phyloP scores from a whole-genome alignment of 495 filamentous ascomycete species.

The Xanthoparmelia taractica region DNA sequence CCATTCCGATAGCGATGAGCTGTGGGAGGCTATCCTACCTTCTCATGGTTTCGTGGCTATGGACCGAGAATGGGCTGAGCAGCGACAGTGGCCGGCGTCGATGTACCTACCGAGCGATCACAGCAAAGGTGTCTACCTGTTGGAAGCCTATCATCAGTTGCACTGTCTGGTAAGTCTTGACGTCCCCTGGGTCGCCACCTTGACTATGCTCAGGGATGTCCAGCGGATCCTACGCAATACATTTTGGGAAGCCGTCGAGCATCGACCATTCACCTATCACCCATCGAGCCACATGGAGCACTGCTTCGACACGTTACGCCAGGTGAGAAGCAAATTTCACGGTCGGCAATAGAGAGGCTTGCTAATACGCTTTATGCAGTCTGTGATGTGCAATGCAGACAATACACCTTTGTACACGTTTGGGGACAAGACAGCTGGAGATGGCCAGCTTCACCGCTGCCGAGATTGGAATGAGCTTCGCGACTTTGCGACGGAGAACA shows the following conservation, averaged over 20 bases:
- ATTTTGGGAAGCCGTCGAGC: constrained; percentile 18
- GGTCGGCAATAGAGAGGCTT: not conserved
- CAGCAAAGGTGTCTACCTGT: constrained; percentile 21
- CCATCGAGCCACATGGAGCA: constrained; percentile 14
- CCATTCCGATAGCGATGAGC: constrained; percentile 14
- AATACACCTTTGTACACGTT: constrained; percentile 23
- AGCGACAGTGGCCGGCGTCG: constrained; percentile 12
- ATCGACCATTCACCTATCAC: not conserved
- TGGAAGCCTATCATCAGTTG: constrained; percentile 28
- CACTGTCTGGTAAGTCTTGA: constrained; percentile 22
- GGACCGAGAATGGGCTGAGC: constrained; percentile 19
- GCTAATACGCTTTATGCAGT: constrained; percentile 10
- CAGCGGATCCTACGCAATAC: constrained; percentile 20
- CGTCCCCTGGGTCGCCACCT: not conserved
- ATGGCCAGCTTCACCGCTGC: constrained; percentile 19
- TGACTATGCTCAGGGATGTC: not conserved
- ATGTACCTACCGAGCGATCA: constrained; percentile 20
- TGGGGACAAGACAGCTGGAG: constrained; percentile 18
- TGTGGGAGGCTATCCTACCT: constrained; percentile 24
- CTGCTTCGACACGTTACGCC: constrained; percentile 24
- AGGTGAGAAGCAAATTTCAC: not conserved
- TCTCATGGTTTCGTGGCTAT: constrained; percentile 26
- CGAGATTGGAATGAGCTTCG: constrained; percentile 19
- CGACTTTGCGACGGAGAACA: constrained; percentile 21
- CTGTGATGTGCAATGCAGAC: constrained; percentile 18